Evolutionary conservation across 1,284 basidiomycete species (phyloP).

Genomic region (Anthracocystis walkeri): DNA sequence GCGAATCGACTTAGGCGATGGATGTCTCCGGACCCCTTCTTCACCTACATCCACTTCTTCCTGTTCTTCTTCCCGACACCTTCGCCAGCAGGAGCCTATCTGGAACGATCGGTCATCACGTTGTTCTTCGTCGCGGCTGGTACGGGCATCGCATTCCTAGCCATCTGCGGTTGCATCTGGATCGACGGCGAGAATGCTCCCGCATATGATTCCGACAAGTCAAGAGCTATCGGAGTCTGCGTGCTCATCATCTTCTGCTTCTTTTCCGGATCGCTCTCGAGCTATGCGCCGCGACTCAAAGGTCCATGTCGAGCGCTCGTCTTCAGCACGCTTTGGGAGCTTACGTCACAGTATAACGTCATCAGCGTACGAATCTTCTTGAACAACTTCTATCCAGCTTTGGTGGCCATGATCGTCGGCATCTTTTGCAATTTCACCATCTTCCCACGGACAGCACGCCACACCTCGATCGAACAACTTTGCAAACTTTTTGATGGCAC

Average conservation of each 20-base stretch:
- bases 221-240: constrained; percentile 56
- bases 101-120: constrained; percentile 53
- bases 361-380: constrained; percentile 54
- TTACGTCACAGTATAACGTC: constrained; percentile 41
- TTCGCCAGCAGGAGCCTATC: constrained; percentile 50
- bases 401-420: constrained; percentile 50
- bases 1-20: constrained; percentile 24
- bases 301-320: constrained; percentile 45
- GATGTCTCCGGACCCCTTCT: constrained; percentile 45
- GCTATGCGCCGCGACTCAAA: constrained; percentile 56
- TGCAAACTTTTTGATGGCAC: constrained; percentile 27
- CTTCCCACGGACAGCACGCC: constrained; percentile 51
- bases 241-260: constrained; percentile 53
- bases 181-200: constrained; percentile 35
- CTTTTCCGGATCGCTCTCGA: constrained; percentile 40
- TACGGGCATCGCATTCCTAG: constrained; percentile 43
- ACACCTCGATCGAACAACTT: constrained; percentile 36
- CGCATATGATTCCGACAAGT: constrained; percentile 30
- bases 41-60: constrained; percentile 43
- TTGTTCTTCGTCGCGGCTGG: constrained; percentile 44
- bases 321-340: constrained; percentile 53
- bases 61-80: constrained; percentile 62
- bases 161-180: constrained; percentile 53
- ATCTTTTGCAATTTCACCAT: constrained; percentile 43
- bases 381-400: constrained; percentile 53